Base-by-base conservation (phyloP, 1,284 basidiomycete genomes). In the Waitea zeae region DNA sequence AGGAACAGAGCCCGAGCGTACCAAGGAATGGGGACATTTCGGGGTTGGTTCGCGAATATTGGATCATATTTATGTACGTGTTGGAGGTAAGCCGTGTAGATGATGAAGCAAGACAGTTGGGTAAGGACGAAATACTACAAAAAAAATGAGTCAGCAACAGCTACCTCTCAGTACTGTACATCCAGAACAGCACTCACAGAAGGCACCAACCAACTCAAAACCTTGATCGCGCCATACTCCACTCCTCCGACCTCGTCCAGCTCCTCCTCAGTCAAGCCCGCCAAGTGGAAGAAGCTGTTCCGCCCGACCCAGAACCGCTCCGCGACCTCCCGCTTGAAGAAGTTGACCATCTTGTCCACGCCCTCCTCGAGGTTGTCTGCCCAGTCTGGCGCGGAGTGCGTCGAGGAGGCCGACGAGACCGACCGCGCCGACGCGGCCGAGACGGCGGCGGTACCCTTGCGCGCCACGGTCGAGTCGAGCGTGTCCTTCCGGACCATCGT, bases 191-290 rank as follows among this genome's bases (percentile, higher is more conserved):
- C 5, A 52, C 60, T 37, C 39, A 68, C 65, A 12, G 49, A 27
- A 19, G 65, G 62, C 9, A 68, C 57, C 7, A 68, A 41, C 46
- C 61, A 67, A 38, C 58, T 64, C 41, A 69, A 48, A 33, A 63
- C 44, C 41, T 62, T 59, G 39, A 82, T 50, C 3, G 75, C 78
- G 6, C 73, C 56, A 50, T 79, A 87, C 55, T 90, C 86, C 20
- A 80, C 70, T 0, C 84, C 83, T 3, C 83, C 82, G n/a, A 88
- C 58, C 49, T 77, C 67, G 44, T 86, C 80, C 37, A 83, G 51
- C 50, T 88, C 71, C 9, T 81, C 77, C 39, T 67, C 65, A 2
- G 52, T 76, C 67, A 60, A 66, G 56, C 44, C 70, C 57, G 52
- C 82, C 53, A 45, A 72, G 34, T 70, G 62, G 48, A 90, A 84